Base-by-base conservation (phyloP, 2,329 filamentous ascomycete genomes). In the Hypoxylon sp. region DNA sequence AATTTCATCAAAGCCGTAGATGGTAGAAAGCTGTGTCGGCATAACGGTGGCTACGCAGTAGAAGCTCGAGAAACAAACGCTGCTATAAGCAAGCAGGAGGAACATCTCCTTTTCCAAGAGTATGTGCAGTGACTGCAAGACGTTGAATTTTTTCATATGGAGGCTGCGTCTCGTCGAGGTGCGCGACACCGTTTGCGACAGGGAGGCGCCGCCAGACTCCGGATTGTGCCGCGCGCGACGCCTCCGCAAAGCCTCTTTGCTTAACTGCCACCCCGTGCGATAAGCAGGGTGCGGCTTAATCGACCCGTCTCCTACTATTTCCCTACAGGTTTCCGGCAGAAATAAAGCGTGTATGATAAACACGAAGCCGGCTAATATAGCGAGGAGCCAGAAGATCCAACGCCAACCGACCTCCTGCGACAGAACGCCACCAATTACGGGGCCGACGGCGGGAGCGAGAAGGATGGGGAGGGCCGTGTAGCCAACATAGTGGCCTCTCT, bases 1-100 rank as follows among this genome's bases (percentile, higher is more conserved):
- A 15, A 79, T 72, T n/a, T 86, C 84, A 59, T 84, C 78, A 41
- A 85, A 83, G 1, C 82, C 79, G 70, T 87, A 90, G 63, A 85
- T 84, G 4, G 56, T 61, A 6, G 70, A 60, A 4, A 78, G 70
- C 39, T 74, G 68, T 1, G 71, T 62, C 5, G 76, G 73, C 61
- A 78, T 69, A 5, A 72, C 69, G 7, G 77, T 75, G 13, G 72
- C 64, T 10, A 77, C 65, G 58, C 74, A 74, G 59, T 78, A 79
- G 62, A 78, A 77, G 6, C 74, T 72, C 4, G 76, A 74, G 44
- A 75, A 77, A 6, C 77, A 61, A 19, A 79, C 59, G 59, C 73
- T 72, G 28, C 74, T 70, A 41, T 74, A 75, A 24, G 72, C 62
- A 6, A 80, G 72, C 41, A 80, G 63, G 8, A 78, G 52, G 34